Evolutionary conservation across 192 early-diverging fungal species (phyloP).

Genomic region (Jimgerdemannia lactiflua): DNA sequence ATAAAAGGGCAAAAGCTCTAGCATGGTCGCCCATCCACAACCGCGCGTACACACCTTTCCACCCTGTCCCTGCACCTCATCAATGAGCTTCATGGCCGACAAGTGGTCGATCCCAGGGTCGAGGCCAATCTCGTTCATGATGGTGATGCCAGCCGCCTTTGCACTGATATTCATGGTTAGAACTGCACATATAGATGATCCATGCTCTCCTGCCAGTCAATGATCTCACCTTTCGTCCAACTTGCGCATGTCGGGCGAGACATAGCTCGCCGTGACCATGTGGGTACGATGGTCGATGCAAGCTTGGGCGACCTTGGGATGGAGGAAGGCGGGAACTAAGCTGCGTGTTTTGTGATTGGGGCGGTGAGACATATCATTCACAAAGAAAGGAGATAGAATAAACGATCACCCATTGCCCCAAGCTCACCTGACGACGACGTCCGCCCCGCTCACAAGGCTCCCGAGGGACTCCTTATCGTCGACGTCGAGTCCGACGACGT

Average conservation of each 20-base stretch:
- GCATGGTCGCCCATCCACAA: too few species aligned
- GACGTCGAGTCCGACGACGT: conserved; percentile 71
- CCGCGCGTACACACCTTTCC: conserved; percentile 34
- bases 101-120: conserved; percentile 99
- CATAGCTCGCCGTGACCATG: conserved; percentile 96
- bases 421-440: conserved; percentile 80
- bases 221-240: conserved; percentile 59
- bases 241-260: conserved; percentile 86
- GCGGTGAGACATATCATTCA: neutral
- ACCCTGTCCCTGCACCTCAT: conserved; percentile 75
- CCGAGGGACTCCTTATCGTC: conserved; percentile 55
- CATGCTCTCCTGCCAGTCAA: neutral
- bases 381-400: neutral
- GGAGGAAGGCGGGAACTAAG: conserved; percentile 86
- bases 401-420: neutral
- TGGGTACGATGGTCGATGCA: conserved; percentile 85
- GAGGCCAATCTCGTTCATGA: conserved; percentile 97
- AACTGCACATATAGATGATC: too few species aligned
- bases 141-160: conserved; percentile 74
- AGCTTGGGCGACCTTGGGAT: conserved; percentile 69
- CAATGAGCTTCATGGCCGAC: conserved; percentile 94
- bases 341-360: conserved; percentile 33
- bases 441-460: conserved; percentile 63
- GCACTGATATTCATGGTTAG: conserved; percentile 44
- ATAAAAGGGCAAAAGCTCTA: too few species aligned